Percentiles rank a stretch among this genome's conserved stretches.
Conservation (phyloP, 2,329 filamentous ascomycete species). For the Emmonsia crescens region DNA sequence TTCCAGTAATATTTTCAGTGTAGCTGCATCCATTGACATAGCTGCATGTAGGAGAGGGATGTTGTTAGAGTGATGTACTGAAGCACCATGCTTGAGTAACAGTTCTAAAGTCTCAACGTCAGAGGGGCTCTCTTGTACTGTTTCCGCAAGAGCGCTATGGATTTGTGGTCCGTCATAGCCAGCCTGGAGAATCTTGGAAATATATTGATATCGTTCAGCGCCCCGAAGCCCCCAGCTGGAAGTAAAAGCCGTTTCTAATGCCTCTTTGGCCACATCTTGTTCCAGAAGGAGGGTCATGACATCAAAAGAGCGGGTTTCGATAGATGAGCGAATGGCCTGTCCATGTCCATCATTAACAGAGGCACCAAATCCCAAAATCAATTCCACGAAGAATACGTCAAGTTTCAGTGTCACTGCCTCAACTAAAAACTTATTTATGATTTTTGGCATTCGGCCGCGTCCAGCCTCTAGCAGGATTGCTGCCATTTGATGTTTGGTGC, state of each 20-base stretch:
- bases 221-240: conserved; percentile 5
- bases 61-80: conserved; percentile 45
- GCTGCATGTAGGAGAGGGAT: conserved; percentile 36
- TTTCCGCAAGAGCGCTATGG: conserved; percentile 12
- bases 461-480: conserved; percentile 9
- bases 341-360: conserved; percentile 12
- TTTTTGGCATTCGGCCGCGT: conserved; percentile 4
- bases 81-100: conserved; percentile 43
- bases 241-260: conserved; percentile 11
- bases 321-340: conserved; percentile 8
- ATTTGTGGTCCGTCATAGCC: conserved; percentile 9
- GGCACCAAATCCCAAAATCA: conserved; percentile 13
- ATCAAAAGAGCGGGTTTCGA: conserved; percentile 10
- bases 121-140: conserved; percentile 11
- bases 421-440: conserved; percentile 6
- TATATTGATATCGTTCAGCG: conserved; percentile 9
- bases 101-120: conserved; percentile 35
- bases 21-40: conserved; percentile 8
- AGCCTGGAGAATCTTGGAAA: conserved; percentile 16
- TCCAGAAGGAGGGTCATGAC: conserved; percentile 9
- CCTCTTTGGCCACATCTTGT: conserved; percentile 6
- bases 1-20: conserved; percentile 11
- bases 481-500: conserved; percentile 10
- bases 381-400: conserved; percentile 9
- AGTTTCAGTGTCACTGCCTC: conserved; percentile 6